phyloP scores from a whole-genome alignment of 1,139 yeast genomes.

The Saccharomyces hybrid region DNA sequence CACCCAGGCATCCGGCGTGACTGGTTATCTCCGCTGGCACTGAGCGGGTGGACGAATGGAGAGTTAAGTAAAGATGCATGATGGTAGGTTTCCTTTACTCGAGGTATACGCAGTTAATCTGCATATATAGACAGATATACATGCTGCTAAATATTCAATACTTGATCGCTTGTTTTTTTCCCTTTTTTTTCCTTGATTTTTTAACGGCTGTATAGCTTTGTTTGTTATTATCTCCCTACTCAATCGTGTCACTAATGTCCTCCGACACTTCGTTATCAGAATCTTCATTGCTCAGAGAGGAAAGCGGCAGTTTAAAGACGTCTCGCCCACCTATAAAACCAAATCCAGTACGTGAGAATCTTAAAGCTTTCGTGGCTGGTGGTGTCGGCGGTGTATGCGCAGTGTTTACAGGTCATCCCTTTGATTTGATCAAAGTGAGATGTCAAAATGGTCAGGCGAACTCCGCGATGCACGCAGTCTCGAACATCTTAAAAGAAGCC shows the following conservation, averaged over 20 bases:
- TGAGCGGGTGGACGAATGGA: background rate
- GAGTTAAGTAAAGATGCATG: background rate
- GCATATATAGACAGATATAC: background rate
- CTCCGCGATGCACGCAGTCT: slow-evolving; percentile 58
- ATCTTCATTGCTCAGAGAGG: slow-evolving; percentile 12
- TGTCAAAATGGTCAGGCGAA: slow-evolving; percentile 57
- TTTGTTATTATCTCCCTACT: background rate
- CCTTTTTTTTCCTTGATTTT: background rate
- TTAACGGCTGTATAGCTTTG: background rate
- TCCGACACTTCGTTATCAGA: slow-evolving; percentile 14
- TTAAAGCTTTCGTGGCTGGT: slow-evolving; percentile 84
- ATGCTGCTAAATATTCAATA: background rate
- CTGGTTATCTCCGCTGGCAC: background rate
- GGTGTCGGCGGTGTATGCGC: slow-evolving; percentile 84
- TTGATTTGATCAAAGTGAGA: slow-evolving; percentile 87
- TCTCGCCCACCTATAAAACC: slow-evolving; percentile 2
- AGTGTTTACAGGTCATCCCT: slow-evolving; percentile 91
- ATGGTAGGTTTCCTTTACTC: background rate
- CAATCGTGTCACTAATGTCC: slow-evolving; percentile 7
- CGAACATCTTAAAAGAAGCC: slow-evolving; percentile 59
- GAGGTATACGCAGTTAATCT: background rate
- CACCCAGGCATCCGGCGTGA: background rate
- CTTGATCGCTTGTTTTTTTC: background rate
- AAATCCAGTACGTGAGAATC: slow-evolving; percentile 27
- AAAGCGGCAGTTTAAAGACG: slow-evolving; percentile 4